Evolutionary conservation across 805 yeast genomes (phyloP), one percentile per base, ranked within the genome.

Genomic region (Candida ficus): DNA sequence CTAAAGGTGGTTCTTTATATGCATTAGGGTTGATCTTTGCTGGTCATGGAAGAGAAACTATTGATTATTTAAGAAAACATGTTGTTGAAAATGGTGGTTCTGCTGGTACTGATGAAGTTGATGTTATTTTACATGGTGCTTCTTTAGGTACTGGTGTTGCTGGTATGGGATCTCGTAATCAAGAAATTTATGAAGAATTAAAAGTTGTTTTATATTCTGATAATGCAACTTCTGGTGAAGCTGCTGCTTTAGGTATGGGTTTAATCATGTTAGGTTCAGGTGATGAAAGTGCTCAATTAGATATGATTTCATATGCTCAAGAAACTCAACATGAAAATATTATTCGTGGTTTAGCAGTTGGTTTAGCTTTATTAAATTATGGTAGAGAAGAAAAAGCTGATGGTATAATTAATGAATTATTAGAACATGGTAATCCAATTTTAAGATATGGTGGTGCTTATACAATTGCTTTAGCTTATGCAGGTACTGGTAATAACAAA

Each of bases 321-420:
- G 97, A 90, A 58, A 91, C 98, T 16, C 90, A 87, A 61, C 99
- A 93, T 66, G 97, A 90, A 63, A 89, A 87, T 53, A 91, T 93
- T 45, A 83, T 88, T 37, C 84, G 98, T 61, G 95, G 96, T n/a
- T 69, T 90, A 51, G 86, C 96, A 2, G 74, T 91, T 44, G 95
- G 96, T 45, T 71, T 91, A 53, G 95, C 98, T 0, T 68, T 93
- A 48, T 71, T 91, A 43, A 83, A 80, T 62, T 91, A 82, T 57
- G 96, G 95, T 32, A 80, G 78, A 54, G 96, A 89, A 63, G 89
- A 80, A 49, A 70, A 76, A 43, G 93, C 96, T 5, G 88, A 87
- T 51, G 63, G 62, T 9, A 62, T 77, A 25, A 86, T 91, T 47
- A 78, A 76, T 25, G 68, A 72, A 50, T 68, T 93, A 56, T 62